phyloP scores from a whole-genome alignment of 169 alveolate species.

The Plasmodium gonderi region DNA sequence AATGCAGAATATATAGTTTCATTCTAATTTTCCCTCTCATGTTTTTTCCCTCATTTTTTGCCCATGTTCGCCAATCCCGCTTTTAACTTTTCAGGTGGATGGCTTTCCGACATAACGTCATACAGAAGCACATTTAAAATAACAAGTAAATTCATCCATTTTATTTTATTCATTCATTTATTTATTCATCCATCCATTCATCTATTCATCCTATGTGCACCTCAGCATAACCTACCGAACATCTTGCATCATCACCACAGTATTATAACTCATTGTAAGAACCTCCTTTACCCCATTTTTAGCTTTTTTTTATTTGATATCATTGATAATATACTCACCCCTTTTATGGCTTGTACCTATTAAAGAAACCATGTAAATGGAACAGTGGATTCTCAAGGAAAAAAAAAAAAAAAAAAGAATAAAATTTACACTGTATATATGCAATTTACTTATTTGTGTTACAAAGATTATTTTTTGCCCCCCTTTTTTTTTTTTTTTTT shows the following conservation, averaged over 20 bases:
- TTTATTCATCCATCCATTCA: too few relatives aligned
- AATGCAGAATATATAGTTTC: not conserved
- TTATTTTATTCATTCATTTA: not conserved
- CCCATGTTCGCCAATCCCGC: not conserved
- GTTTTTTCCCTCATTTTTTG: not conserved
- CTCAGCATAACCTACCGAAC: not conserved
- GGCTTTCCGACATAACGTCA: conserved; percentile 73
- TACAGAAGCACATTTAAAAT: conserved; percentile 73
- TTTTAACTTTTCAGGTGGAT: conserved; percentile 27
- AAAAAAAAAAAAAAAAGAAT: not conserved
- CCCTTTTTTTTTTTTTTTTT: conserved; percentile 4
- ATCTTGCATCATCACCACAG: not conserved
- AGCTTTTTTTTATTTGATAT: conserved; percentile 60
- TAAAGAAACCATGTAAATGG: conserved; percentile 30
- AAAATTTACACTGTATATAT: not conserved
- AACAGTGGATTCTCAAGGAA: not conserved
- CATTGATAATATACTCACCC: conserved; percentile 56
- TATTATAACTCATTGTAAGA: too few relatives aligned
- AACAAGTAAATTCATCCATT: conserved; percentile 36
- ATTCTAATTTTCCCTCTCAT: not conserved
- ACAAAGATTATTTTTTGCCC: not conserved
- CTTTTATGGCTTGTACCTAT: conserved; percentile 69
- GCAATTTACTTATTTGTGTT: not conserved
- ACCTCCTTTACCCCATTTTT: not conserved
- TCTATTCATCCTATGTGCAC: not conserved